A percentile compares a stretch with the other conserved stretches of the same genome.
Evolutionary conservation across 225 moss, liverwort and hornwort genomes (phyloP).

Genomic region (Polytrichum commune): DNA sequence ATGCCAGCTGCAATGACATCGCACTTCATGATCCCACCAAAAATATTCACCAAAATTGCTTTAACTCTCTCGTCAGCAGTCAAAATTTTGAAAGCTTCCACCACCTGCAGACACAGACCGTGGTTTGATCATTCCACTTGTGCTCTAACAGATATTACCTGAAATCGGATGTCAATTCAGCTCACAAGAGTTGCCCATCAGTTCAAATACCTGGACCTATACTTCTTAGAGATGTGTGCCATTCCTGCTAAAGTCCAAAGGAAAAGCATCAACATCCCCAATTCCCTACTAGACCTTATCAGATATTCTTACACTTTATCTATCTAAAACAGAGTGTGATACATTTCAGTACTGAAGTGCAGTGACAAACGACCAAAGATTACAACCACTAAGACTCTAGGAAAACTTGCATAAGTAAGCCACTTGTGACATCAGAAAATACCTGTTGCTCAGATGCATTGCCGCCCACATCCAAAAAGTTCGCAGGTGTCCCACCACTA

Average conservation of each 20-base stretch:
- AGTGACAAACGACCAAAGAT: not conserved
- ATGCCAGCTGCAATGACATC: slow-evolving; percentile 93
- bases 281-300: too few relatives aligned
- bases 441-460: slow-evolving; percentile 92
- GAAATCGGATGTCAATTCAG: too few relatives aligned
- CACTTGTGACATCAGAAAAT: not conserved
- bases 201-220: too few relatives aligned
- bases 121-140: too few relatives aligned
- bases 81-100: slow-evolving; percentile 95
- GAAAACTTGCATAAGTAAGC: not conserved
- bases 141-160: too few relatives aligned
- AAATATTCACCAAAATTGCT: slow-evolving; percentile 93
- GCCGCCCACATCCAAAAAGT: slow-evolving; percentile 97
- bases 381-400: not conserved
- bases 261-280: too few relatives aligned
- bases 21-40: slow-evolving; percentile 99
- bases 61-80: slow-evolving; percentile 87
- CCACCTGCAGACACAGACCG: slow-evolving; percentile 50
- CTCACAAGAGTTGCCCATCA: too few relatives aligned
- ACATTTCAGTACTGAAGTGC: too few relatives aligned
- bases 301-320: too few relatives aligned
- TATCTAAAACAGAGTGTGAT: too few relatives aligned
- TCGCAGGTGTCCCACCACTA: slow-evolving; percentile 94
- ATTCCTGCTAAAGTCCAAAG: too few relatives aligned
- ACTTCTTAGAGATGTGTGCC: too few relatives aligned